Base-by-base conservation (phyloP, 2,329 filamentous ascomycete genomes). In the Purpureocillium lavendulum region DNA sequence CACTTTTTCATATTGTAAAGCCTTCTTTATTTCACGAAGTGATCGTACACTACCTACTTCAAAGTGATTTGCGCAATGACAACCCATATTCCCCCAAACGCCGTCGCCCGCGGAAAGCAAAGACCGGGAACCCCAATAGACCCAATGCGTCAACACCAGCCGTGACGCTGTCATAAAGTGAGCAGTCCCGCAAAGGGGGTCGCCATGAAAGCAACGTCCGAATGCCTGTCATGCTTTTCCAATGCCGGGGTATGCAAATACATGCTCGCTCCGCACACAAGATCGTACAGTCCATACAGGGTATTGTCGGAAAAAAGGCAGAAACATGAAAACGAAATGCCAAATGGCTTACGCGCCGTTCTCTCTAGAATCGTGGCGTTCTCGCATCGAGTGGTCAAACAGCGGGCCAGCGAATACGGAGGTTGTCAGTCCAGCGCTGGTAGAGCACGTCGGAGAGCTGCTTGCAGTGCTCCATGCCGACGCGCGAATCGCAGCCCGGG, bases 401-500 rank as follows among this genome's bases (percentile, higher is more conserved):
- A 21, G 64, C 66, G 3, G 72, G 71, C 84, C 84, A 89, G 40
- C 84, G 71, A 40, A 77, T 73, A 47, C 81, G 80, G 51, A 97
- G 66, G 2, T 87, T 88, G 42, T 94, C 86, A 3, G 82, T 80
- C 92, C 92, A 98, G 33, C 90, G 77, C 13, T 82, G 79, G 63
- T 96, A 97, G 15, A 98, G 74, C 15, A 94, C 86, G 58, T 96
- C 88, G 1, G 86, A 87, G 30, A 97, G 71, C 57, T 94, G 80
- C 55, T 87, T 87, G 48, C 84, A 85, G 62, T 96, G 90, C 61
- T 96, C 89, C 86, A 96, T 90, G 2, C 88, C 90, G 2, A 80
- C 74, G 35, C 64, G 62, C 2, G 72, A 55, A 38, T 72, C 65
- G 30, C 71, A 69, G 2, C 73, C 74, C 2, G 75, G 75, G 39